Evolutionary conservation across 345 rosid species (phyloP), one percentile per base, ranked within the genome.

Genomic region (Citrus australasica): DNA sequence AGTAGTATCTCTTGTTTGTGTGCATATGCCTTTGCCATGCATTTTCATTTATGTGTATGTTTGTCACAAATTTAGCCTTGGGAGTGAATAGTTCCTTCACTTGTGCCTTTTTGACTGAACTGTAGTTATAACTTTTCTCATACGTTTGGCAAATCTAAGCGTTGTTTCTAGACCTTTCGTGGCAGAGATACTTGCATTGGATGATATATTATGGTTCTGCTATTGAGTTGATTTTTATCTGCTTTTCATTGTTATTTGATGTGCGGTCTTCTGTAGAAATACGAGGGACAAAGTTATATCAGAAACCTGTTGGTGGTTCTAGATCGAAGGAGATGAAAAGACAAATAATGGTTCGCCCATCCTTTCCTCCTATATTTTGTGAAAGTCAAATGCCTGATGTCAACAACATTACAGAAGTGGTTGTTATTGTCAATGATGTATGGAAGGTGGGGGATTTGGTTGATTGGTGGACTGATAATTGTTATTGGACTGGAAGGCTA

Each of bases 401-500:
- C 48, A 74, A 37, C 74, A 25, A 79, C 65, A 81, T 82, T 80
- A 77, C 83, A 13, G 88, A 89, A 58, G 84, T 76, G 61, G 78
- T 76, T 13, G 91, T 90, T 46, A 32, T 83, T 38, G 82, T 78
- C 74, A 84, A 78, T 81, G 88, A 86, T 80, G 76, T 13, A 17
- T 90, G 90, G 90, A 81, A 80, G 83, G 90, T 86, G 72, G 94
- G 94, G 53, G 92, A 90, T 84, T 80, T 88, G 80, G 92, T 92
- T 46, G 97, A 92, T 80, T 92, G 94, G 97, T 88, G 87, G 87
- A n/a, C 72, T 67, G 84, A 79, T 79, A 65, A 30, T 51, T 89
- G 91, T 82, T 89, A 78, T 82, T 92, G 97, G 94, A 84, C 92
- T 68, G 94, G 90, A 66, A 83, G 63, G 28, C 32, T 92, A 63